Percentiles rank a stretch among this genome's conserved stretches.
These are phyloP conservation scores for Oryza nivara DNA, from an alignment of 176 grass and related monocot genomes.

Conservation along the genomic window DNA sequence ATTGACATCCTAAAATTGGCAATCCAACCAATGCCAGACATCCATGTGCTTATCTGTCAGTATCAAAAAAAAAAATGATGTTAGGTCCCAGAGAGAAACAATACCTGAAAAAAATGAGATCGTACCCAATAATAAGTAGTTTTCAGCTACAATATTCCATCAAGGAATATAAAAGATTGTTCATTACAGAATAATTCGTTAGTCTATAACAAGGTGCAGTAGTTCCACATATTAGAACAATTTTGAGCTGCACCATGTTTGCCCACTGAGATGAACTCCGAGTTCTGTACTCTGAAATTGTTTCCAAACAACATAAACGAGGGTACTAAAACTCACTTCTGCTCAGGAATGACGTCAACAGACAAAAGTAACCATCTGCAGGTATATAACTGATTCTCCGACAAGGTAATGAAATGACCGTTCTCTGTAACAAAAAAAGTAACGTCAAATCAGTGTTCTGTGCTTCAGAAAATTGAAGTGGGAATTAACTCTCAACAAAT, in stretches of 20 bases:
- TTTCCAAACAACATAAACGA: neutral
- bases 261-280: neutral
- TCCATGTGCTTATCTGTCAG: neutral
- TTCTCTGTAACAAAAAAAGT: neutral
- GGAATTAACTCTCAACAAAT: slow-evolving; percentile 32
- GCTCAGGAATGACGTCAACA: neutral
- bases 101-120: slow-evolving; percentile 6
- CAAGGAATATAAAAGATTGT: neutral
- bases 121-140: neutral
- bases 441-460: slow-evolving; percentile 16
- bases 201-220: neutral
- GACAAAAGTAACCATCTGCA: slow-evolving; percentile 17
- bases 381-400: slow-evolving; percentile 29
- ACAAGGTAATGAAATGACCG: slow-evolving; percentile 19
- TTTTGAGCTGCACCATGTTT: neutral
- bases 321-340: neutral
- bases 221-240: slow-evolving; percentile 4
- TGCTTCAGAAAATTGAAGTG: slow-evolving; percentile 29
- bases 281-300: neutral
- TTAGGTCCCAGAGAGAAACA: slow-evolving; percentile 1
- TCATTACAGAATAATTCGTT: neutral
- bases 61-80: neutral
- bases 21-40: slow-evolving; percentile 7
- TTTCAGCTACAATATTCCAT: slow-evolving; percentile 22
- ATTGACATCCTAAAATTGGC: slow-evolving; percentile 13